A percentile compares a stretch with the other conserved stretches of the same genome.
These are phyloP conservation scores for Elsinoe fawcettii DNA, from an alignment of 2,329 filamentous ascomycete genomes.

Conservation along the genomic window DNA sequence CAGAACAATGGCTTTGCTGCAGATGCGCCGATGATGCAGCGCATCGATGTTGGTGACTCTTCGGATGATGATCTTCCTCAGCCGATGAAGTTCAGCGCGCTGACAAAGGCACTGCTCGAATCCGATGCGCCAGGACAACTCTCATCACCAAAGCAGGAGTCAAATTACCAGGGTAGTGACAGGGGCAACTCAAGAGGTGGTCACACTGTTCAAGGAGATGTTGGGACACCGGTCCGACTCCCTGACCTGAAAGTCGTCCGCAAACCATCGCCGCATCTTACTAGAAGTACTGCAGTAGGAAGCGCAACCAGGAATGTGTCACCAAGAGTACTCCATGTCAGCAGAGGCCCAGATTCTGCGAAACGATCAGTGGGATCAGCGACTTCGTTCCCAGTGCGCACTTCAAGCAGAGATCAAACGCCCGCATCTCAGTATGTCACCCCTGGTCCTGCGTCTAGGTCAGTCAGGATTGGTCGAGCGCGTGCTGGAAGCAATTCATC, in stretches of 20 bases:
- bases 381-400: slow-evolving; percentile 27
- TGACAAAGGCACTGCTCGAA: slow-evolving; percentile 75
- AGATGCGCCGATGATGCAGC: slow-evolving; percentile 40
- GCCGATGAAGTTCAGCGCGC: slow-evolving; percentile 86
- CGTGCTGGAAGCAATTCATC: slow-evolving; percentile 30
- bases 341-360: slow-evolving; percentile 25
- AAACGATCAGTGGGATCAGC: slow-evolving; percentile 28
- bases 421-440: slow-evolving; percentile 31
- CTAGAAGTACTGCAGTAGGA: slow-evolving; percentile 18
- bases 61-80: slow-evolving; percentile 88
- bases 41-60: slow-evolving; percentile 63
- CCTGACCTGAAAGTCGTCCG: slow-evolving; percentile 31
- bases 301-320: slow-evolving; percentile 26
- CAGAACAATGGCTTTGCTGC: slow-evolving; percentile 40
- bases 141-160: slow-evolving; percentile 43
- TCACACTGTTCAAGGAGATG: slow-evolving; percentile 23
- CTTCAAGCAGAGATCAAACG: slow-evolving; percentile 26
- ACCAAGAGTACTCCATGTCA: slow-evolving; percentile 30
- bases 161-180: slow-evolving; percentile 25
- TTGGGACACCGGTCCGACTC: slow-evolving; percentile 31
- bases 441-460: slow-evolving; percentile 30
- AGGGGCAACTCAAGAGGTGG: slow-evolving; percentile 25
- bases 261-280: slow-evolving; percentile 26
- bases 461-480: slow-evolving; percentile 24
- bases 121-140: slow-evolving; percentile 52